Conservation (phyloP, 257 asterid species). For the Verbena officinalis region DNA sequence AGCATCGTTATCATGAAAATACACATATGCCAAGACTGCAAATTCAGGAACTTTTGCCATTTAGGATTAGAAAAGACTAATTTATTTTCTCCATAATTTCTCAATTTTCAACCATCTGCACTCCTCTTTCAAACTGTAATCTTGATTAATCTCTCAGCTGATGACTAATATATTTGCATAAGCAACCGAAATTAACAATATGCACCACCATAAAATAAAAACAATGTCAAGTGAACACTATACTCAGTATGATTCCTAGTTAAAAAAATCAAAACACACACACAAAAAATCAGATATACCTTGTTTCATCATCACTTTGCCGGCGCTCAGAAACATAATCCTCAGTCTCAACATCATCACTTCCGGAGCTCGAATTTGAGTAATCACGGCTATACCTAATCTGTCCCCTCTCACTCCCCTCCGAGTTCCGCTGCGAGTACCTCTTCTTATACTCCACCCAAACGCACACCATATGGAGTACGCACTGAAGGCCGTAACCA, state of each 20-base stretch:
- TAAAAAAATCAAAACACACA: neutral
- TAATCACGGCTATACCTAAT: conserved; percentile 37
- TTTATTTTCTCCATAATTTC: neutral
- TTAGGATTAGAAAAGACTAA: neutral
- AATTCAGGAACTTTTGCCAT: conserved; percentile 6
- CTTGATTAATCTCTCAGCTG: conserved; percentile 5
- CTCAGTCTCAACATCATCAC: conserved; percentile 56
- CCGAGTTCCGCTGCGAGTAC: conserved; percentile 36
- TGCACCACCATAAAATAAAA: neutral
- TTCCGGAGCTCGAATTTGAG: conserved; percentile 73
- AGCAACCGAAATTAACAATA: neutral
- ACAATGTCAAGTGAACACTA: neutral
- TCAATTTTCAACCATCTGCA: neutral
- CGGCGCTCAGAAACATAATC: conserved; percentile 52
- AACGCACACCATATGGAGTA: conserved; percentile 61
- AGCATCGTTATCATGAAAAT: conserved; percentile 24
- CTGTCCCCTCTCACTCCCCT: conserved; percentile 38
- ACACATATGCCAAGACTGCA: neutral
- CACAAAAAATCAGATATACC: conserved; percentile 42
- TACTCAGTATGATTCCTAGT: neutral
- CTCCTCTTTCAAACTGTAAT: neutral
- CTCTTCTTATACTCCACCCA: conserved; percentile 55
- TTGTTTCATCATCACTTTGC: conserved; percentile 61
- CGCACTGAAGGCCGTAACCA: conserved; percentile 64
- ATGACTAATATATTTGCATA: neutral